These are phyloP conservation scores for Phytophthora crassamura DNA, from an alignment of 352 stramenopile genomes.

Conservation along the genomic window DNA sequence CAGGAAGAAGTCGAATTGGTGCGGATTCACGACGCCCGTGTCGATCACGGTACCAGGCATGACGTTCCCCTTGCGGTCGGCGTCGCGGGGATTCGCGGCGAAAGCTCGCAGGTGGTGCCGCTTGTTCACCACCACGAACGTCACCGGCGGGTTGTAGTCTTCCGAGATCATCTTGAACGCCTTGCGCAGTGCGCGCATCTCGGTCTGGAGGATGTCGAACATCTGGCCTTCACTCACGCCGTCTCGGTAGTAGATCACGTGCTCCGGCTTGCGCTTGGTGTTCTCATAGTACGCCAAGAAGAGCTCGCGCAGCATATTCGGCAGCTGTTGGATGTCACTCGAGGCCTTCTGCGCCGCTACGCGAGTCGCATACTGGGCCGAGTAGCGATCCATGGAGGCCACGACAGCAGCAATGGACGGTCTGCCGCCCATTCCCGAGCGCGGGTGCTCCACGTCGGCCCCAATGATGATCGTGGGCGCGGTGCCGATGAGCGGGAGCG, in stretches of 20 bases:
- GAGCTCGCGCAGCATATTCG: conserved; percentile 68
- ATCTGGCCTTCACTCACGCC: conserved; percentile 87
- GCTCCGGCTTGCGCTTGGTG: conserved; percentile 73
- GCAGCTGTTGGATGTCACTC: conserved; percentile 64
- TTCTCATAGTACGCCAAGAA: conserved; percentile 77
- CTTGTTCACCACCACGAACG: conserved; percentile 89
- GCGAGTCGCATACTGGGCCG: conserved; percentile 57
- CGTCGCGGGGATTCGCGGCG: conserved; percentile 37
- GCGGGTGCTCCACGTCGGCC: conserved; percentile 77
- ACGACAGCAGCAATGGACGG: conserved; percentile 82
- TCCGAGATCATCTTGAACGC: conserved; percentile 65
- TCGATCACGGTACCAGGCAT: conserved; percentile 81
- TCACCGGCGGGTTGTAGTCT: conserved; percentile 76
- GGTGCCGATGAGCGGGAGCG: conserved; percentile 49
- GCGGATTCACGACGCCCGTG: conserved; percentile 77
- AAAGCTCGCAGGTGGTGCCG: conserved; percentile 87
- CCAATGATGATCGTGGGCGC: conserved; percentile 79
- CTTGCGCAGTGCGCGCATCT: conserved; percentile 82
- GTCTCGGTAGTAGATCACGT: conserved; percentile 88
- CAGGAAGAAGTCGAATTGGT: conserved; percentile 89
- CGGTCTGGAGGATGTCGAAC: conserved; percentile 69
- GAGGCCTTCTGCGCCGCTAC: conserved; percentile 53
- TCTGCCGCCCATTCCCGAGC: conserved; percentile 50
- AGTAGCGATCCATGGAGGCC: conserved; percentile 73
- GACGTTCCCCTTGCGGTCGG: conserved; percentile 73